Conservation (phyloP, 441 rosid species). For the Croton laevigatus region DNA sequence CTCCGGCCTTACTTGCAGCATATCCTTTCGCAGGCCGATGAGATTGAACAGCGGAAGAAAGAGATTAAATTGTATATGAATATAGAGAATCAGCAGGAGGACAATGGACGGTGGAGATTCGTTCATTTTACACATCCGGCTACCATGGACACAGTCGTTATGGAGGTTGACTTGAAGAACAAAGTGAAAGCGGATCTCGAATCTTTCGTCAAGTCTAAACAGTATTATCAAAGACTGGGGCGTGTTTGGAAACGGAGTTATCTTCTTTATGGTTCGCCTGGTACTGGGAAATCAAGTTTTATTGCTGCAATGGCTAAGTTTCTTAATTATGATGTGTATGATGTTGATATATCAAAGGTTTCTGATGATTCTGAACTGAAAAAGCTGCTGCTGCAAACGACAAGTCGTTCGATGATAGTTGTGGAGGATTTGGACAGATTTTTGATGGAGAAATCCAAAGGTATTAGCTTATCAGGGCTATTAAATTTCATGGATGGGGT, state of each 20-base stretch:
- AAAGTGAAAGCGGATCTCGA: conserved; percentile 69
- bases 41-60: conserved; percentile 47
- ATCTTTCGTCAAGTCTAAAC: conserved; percentile 55
- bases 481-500: conserved; percentile 67
- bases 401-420: conserved; percentile 54
- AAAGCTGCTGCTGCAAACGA: conserved; percentile 57
- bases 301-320: conserved; percentile 87
- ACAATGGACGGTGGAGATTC: conserved; percentile 50
- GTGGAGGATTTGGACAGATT: conserved; percentile 77
- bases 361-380: conserved; percentile 57
- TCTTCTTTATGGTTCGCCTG: conserved; percentile 70
- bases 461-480: conserved; percentile 38
- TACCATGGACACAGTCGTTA: conserved; percentile 58
- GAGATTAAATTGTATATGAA: conserved; percentile 58
- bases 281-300: conserved; percentile 89
- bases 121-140: conserved; percentile 64
- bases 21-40: conserved; percentile 60
- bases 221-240: conserved; percentile 62
- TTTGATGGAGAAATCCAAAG: conserved; percentile 39
- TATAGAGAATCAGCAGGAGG: conserved; percentile 13
- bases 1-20: conserved; percentile 75
- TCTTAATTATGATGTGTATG: conserved; percentile 64
- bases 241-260: conserved; percentile 81
- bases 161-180: conserved; percentile 62
- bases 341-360: conserved; percentile 63